Evolutionary conservation across 2,329 filamentous ascomycete species (phyloP).

Genomic region (Talaromyces sp.): DNA sequence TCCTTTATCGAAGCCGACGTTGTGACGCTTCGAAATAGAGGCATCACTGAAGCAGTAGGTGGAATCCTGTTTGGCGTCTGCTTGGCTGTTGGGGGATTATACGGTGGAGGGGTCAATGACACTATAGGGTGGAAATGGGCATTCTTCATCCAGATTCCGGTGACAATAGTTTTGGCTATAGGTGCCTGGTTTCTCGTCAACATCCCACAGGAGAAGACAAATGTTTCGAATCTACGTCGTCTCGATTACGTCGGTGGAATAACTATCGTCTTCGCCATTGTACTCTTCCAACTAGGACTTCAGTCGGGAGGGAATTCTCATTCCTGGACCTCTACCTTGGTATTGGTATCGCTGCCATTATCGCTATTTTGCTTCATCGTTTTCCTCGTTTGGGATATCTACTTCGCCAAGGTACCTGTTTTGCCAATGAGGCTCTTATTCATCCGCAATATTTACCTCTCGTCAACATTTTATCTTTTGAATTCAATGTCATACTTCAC

Average conservation of each 20-base stretch:
- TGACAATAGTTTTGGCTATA: slow-evolving; percentile 63
- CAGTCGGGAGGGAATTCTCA: slow-evolving; percentile 1
- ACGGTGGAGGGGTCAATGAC: slow-evolving; percentile 72
- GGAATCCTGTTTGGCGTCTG: slow-evolving; percentile 53
- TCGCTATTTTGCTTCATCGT: slow-evolving; percentile 55
- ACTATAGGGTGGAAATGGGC: slow-evolving; percentile 65
- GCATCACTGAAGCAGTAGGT: slow-evolving; percentile 71
- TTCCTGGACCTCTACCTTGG: slow-evolving; percentile 72
- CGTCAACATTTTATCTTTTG: slow-evolving; percentile 1
- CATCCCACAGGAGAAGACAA: slow-evolving; percentile 68
- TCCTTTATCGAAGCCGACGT: slow-evolving; percentile 42
- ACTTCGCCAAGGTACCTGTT: slow-evolving; percentile 66
- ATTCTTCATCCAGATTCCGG: slow-evolving; percentile 70
- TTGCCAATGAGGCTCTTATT: slow-evolving; percentile 72
- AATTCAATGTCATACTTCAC: slow-evolving; percentile 1
- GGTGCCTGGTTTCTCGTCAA: slow-evolving; percentile 64
- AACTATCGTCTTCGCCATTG: slow-evolving; percentile 47
- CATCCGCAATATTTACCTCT: background rate
- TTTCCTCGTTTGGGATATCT: slow-evolving; percentile 69
- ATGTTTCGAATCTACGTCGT: slow-evolving; percentile 63
- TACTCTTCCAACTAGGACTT: background rate
- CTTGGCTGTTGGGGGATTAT: background rate
- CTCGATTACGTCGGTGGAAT: slow-evolving; percentile 75
- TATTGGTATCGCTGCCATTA: slow-evolving; percentile 64
- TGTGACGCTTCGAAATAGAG: slow-evolving; percentile 56